Conservation (phyloP, 768 basidiomycete genomes). For the Boletus tomentosulus region DNA sequence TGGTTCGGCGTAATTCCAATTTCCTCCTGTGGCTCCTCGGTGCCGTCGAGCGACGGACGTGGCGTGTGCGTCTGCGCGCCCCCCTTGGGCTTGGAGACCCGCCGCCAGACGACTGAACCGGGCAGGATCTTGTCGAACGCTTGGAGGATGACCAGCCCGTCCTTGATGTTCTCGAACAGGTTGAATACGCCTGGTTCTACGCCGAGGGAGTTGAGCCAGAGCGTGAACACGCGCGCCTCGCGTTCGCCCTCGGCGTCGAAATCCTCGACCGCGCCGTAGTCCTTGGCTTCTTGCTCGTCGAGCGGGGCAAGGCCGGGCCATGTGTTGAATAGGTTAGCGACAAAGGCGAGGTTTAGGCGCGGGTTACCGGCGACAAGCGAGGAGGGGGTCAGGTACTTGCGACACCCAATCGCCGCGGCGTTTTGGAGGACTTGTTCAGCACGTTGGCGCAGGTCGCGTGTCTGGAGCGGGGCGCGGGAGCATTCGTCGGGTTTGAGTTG, state of each 20-base stretch:
- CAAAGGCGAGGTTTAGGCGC: conserved; percentile 95
- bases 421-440: conserved; percentile 95
- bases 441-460: conserved; percentile 71
- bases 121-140: conserved; percentile 96
- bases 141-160: conserved; percentile 87
- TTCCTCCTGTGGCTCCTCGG: conserved; percentile 67
- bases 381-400: conserved; percentile 91
- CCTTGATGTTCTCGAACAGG: conserved; percentile 92
- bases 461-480: conserved; percentile 86
- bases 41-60: conserved; percentile 24
- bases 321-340: conserved; percentile 98
- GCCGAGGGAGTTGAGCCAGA: conserved; percentile 97
- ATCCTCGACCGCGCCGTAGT: conserved; percentile 87
- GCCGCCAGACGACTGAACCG: conserved; percentile 89
- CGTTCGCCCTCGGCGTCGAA: conserved; percentile 99
- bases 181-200: conserved; percentile 97
- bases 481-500: conserved; percentile 95
- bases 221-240: conserved; percentile 94
- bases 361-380: conserved; percentile 94
- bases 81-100: conserved; percentile 89
- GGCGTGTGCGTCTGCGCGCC: conserved; percentile 34
- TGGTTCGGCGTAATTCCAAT: conserved; percentile 81
- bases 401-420: conserved; percentile 88
- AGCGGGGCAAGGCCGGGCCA: conserved; percentile 92
- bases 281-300: conserved; percentile 90